phyloP scores from a whole-genome alignment of 129 eudicot genomes.

The Silybum marianum region DNA sequence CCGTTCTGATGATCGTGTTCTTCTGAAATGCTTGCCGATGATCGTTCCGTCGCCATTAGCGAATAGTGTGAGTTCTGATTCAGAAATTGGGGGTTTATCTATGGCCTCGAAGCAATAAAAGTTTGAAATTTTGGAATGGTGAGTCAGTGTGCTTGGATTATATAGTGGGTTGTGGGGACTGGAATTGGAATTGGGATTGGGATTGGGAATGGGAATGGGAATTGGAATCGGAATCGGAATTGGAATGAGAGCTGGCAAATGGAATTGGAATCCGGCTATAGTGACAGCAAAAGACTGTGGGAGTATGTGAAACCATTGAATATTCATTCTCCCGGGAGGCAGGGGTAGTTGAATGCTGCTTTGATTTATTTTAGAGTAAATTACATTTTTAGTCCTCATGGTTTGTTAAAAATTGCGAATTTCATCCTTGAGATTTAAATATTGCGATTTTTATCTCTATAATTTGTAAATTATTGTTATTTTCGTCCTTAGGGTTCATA shows the following conservation, averaged over 20 bases:
- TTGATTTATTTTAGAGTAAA: no score
- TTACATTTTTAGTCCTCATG: no score
- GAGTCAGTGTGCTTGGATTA: background rate
- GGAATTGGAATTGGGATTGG: background rate
- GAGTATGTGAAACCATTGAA: background rate
- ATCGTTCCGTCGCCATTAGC: constrained; percentile 11
- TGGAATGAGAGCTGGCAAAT: background rate
- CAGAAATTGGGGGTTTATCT: background rate
- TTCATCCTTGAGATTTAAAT: no score
- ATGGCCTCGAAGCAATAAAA: background rate
- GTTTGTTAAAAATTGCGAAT: no score
- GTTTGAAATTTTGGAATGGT: background rate
- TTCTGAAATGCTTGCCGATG: background rate
- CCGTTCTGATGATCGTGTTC: background rate
- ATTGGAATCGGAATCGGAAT: background rate
- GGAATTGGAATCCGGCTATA: background rate
- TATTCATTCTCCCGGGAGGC: no score
- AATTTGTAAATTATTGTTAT: no score
- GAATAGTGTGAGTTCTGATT: background rate
- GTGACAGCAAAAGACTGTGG: background rate
- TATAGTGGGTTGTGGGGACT: background rate
- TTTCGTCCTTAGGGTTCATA: no score
- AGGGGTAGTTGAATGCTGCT: no score
- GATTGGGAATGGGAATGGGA: no score
- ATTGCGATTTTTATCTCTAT: no score